Conservation (phyloP, 2,329 filamentous ascomycete genomes). For the Metarhizium humberi region DNA sequence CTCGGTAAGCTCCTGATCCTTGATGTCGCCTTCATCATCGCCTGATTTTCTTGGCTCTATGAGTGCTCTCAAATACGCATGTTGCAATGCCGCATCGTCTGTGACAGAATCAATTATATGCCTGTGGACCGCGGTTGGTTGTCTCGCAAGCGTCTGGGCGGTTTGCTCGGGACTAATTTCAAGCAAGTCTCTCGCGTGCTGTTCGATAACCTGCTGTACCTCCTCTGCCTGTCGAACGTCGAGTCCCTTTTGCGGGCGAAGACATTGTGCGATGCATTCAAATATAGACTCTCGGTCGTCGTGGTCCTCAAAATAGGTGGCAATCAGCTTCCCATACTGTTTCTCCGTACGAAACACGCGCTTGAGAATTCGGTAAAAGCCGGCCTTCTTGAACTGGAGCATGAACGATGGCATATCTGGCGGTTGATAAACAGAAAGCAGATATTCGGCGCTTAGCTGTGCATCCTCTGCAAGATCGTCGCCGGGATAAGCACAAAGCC, state of each 20-base stretch:
- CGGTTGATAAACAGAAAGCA: slow-evolving; percentile 88
- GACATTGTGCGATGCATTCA: slow-evolving; percentile 65
- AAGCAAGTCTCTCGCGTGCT: slow-evolving; percentile 57
- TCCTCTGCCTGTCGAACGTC: slow-evolving; percentile 63
- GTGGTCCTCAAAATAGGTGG: slow-evolving; percentile 76
- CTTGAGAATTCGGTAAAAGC: slow-evolving; percentile 88
- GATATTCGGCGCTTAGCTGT: slow-evolving; percentile 92
- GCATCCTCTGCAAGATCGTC: slow-evolving; percentile 81
- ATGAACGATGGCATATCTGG: slow-evolving; percentile 70
- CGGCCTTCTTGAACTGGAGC: slow-evolving; percentile 66
- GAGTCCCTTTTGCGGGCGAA: slow-evolving; percentile 55
- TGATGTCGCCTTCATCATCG: slow-evolving; percentile 22
- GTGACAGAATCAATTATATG: slow-evolving; percentile 53
- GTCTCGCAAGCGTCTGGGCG: slow-evolving; percentile 53
- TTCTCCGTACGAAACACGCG: slow-evolving; percentile 73
- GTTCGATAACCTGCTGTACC: slow-evolving; percentile 56
- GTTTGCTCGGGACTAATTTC: slow-evolving; percentile 56
- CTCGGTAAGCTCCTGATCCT: slow-evolving; percentile 60
- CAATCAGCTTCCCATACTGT: slow-evolving; percentile 68
- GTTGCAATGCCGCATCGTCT: slow-evolving; percentile 56
- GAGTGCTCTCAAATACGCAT: slow-evolving; percentile 65
- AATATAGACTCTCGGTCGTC: slow-evolving; percentile 70
- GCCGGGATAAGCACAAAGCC: slow-evolving; percentile 77
- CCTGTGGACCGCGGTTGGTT: slow-evolving; percentile 57
- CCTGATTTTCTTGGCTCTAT: slow-evolving; percentile 49